Evolutionary conservation across 2,329 filamentous ascomycete species (phyloP).

Genomic region (Diaporthe aspalathi): DNA sequence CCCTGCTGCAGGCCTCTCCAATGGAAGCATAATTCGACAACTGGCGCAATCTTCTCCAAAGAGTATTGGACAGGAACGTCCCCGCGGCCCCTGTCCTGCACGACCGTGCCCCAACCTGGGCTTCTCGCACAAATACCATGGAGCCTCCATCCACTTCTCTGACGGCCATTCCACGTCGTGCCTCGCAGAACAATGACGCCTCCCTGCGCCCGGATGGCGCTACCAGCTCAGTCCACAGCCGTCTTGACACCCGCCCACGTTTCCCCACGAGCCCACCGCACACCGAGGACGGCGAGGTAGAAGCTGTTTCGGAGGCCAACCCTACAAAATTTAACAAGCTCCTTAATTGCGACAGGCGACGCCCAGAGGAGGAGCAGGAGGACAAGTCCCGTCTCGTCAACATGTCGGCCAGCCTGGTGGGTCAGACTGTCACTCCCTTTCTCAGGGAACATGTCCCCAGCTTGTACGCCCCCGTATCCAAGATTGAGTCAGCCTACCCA

Average conservation of each 20-base stretch:
- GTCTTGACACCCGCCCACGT: constrained; percentile 24
- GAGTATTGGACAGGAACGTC: constrained; percentile 32
- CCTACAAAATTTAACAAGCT: constrained; percentile 42
- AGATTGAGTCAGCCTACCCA: constrained; percentile 54
- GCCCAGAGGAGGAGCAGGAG: constrained; percentile 62
- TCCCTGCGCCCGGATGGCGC: constrained; percentile 32
- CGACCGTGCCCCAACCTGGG: constrained; percentile 18
- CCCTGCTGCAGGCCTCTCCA: constrained; percentile 31
- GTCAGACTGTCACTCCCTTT: constrained; percentile 86
- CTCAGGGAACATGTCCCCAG: constrained; percentile 90
- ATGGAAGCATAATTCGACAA: constrained; percentile 34
- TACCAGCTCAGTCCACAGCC: constrained; percentile 19
- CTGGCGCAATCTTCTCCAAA: constrained; percentile 34
- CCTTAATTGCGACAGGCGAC: constrained; percentile 63
- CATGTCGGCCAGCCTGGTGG: constrained; percentile 75
- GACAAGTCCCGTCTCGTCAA: constrained; percentile 63
- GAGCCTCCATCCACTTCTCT: constrained; percentile 34
- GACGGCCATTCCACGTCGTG: constrained; percentile 33
- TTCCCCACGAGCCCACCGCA: constrained; percentile 39
- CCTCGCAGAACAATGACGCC: constrained; percentile 33
- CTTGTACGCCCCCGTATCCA: constrained; percentile 84
- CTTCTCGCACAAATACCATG: constrained; percentile 37
- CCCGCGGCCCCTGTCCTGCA: constrained; percentile 27
- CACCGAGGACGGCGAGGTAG: constrained; percentile 44
- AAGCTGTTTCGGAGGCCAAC: constrained; percentile 28